Evolutionary conservation across 768 basidiomycete species (phyloP), one percentile per base, ranked within the genome.

Genomic region (Suillus hirtellus): DNA sequence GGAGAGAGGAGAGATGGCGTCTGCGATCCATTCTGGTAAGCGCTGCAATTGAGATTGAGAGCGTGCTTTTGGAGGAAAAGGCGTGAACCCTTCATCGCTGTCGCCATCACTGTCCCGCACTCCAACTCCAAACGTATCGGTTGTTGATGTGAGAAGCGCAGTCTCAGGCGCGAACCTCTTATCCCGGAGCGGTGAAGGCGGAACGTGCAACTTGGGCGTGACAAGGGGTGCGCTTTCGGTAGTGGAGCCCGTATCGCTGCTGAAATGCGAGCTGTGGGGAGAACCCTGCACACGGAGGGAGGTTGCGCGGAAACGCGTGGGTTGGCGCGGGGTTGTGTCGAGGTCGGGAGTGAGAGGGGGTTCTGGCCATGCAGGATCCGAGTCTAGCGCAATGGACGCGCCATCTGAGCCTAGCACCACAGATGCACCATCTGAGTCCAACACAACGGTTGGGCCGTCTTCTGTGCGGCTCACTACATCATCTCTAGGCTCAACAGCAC

Each of bases 1-100:
- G 65, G 81, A 83, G 27, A 88, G 76, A 1, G 88, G 85, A 44
- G 79, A 77, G 34, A 92, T 82, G 17, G 88, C 80, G 15, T 78
- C 79, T 0, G 84, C 84, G 11, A 89, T 77, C 88, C 88, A 89
- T 11, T 84, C 85, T 3, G 81, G 81, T 69, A 89, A 88, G 6
- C 81, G 80, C 37, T 80, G 82, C 62, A 73, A 78, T 3, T 83
- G 82, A 77, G 31, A 75, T 60, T 42, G 50, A 0, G 49, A 27
- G 9, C 24, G 6, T 27, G 82, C 80, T 17, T 81, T 78, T 3
- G 72, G 55, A 3, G 63, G 60, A 9, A 64, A 47, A 17, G 70
- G 64, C 60, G 69, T 44, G 49, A 78, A 68, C 6, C 42, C 44
- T 12, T 63, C 63, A 12, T 64, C 66, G 27, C 54, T 61, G 3